These are phyloP conservation scores for Suillus ampliporus DNA, from an alignment of 768 basidiomycete species.

Conservation along the genomic window DNA sequence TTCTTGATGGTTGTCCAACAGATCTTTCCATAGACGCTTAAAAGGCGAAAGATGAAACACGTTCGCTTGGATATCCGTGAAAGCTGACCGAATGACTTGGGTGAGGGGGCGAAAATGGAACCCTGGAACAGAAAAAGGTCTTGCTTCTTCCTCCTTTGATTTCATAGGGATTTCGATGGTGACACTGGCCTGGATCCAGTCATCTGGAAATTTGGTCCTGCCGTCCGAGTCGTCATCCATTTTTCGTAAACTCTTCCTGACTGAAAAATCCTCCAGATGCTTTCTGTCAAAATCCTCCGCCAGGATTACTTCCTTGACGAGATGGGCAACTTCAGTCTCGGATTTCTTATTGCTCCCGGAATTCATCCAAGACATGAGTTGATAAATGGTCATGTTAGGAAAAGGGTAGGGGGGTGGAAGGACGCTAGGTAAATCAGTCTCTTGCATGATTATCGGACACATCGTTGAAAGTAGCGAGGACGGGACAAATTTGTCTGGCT, in stretches of 20 bases:
- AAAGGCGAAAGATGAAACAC: too few relatives aligned
- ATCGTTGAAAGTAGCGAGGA: not conserved
- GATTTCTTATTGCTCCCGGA: constrained; percentile 19
- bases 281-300: constrained; percentile 11
- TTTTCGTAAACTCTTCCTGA: not conserved
- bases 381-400: constrained; percentile 20
- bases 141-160: not conserved
- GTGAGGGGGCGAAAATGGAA: constrained; percentile 22
- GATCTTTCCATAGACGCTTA: too few relatives aligned
- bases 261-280: constrained; percentile 9
- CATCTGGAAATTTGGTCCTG: not conserved
- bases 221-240: not conserved
- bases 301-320: constrained; percentile 13
- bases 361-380: constrained; percentile 29
- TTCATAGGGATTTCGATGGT: not conserved
- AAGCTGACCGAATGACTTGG: constrained; percentile 14
- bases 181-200: constrained; percentile 18
- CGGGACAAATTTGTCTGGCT: constrained; percentile 26
- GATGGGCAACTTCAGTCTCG: not conserved
- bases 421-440: not conserved
- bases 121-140: constrained; percentile 14
- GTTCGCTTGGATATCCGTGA: too few relatives aligned
- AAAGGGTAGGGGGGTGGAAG: constrained; percentile 12
- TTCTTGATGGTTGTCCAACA: too few relatives aligned
- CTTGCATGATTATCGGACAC: not conserved